These are phyloP conservation scores for Camellia japonica DNA, from an alignment of 148 eudicot genomes.

Conservation along the genomic window DNA sequence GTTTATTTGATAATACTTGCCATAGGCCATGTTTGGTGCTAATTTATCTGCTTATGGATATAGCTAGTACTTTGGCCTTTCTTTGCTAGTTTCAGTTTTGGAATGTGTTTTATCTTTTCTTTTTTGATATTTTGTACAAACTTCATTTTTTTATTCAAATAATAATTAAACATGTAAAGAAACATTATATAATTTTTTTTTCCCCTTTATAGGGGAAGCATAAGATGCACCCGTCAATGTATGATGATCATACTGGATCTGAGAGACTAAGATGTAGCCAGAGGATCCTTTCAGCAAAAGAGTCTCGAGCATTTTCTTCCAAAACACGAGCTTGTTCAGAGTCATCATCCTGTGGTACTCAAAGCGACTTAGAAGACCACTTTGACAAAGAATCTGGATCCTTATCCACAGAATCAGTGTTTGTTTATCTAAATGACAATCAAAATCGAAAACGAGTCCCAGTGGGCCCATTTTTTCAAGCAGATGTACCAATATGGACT, in stretches of 20 bases:
- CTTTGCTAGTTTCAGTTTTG: conserved; percentile 2
- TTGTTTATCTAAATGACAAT: conserved; percentile 18
- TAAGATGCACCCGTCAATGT: conserved; percentile 81
- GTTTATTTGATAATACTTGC: neutral
- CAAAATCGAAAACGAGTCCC: conserved; percentile 50
- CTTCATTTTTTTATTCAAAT: neutral
- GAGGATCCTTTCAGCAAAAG: conserved; percentile 40
- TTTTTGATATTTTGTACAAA: neutral
- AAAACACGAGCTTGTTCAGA: conserved; percentile 17
- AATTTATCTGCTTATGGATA: neutral
- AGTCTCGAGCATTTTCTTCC: conserved; percentile 14
- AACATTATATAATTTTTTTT: conserved; percentile 1
- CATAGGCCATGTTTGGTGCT: neutral
- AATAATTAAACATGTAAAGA: neutral
- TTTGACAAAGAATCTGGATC: conserved; percentile 17
- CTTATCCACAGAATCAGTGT: conserved; percentile 18
- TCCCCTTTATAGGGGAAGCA: conserved; percentile 50
- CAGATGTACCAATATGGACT: conserved; percentile 58
- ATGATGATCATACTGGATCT: conserved; percentile 45
- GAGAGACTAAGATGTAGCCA: conserved; percentile 55
- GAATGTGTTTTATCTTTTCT: neutral
- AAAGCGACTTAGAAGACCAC: conserved; percentile 19
- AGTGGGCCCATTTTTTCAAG: conserved; percentile 60
- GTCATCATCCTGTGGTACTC: conserved; percentile 28
- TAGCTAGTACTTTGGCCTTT: neutral